These are phyloP conservation scores for Mortierella sp. DNA, from an alignment of 371 early-diverging fungal genomes.

Conservation along the genomic window DNA sequence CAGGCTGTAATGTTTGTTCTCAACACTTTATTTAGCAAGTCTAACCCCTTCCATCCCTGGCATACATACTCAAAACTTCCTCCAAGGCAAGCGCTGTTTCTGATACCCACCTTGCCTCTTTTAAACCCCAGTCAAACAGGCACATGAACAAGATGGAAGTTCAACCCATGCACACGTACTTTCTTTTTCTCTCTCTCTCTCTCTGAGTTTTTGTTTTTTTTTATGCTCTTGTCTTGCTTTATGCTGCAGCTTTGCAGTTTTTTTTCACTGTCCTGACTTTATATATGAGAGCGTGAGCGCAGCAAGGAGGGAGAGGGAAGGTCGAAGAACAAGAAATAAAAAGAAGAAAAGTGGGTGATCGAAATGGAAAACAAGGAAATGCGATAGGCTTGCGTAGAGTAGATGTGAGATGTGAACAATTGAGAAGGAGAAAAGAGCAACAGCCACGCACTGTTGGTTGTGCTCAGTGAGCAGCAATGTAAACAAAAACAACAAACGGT, in stretches of 20 bases:
- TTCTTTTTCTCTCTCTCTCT: not conserved
- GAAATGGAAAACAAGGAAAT: not conserved
- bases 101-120: not conserved
- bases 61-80: too few species aligned
- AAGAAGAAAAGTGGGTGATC: not conserved
- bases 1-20: not conserved
- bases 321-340: not conserved
- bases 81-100: not conserved
- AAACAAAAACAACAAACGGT: not conserved
- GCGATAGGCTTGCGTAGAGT: not conserved
- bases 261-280: not conserved
- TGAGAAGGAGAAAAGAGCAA: not conserved
- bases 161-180: not conserved
- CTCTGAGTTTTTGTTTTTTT: not conserved
- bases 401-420: not conserved
- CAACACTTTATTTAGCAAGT: not conserved
- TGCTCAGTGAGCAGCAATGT: not conserved
- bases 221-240: not conserved
- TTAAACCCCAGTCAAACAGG: too few species aligned
- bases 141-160: too few species aligned
- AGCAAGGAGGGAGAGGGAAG: not conserved
- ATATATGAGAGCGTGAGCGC: not conserved
- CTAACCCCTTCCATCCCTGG: not conserved
- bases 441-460: not conserved
- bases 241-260: not conserved